Conservation (phyloP, 1,284 basidiomycete species). For the Hymenochaete sp. region DNA sequence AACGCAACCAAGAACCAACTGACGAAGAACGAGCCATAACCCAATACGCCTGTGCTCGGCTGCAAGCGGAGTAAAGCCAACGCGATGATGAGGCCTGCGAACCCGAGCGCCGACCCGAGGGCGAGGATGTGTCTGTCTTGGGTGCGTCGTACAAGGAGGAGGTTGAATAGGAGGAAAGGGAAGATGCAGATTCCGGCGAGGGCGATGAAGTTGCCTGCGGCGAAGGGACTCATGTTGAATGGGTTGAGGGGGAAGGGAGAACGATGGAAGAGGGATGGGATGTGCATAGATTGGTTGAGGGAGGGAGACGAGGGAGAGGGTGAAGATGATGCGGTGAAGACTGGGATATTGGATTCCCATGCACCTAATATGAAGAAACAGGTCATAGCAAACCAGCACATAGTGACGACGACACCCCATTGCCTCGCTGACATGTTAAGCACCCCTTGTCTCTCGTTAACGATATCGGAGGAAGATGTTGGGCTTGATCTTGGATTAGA, state of each 20-base stretch:
- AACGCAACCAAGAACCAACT: conserved; percentile 63
- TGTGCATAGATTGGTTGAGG: not conserved
- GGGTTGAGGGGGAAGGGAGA: conserved; percentile 15
- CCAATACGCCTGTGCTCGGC: conserved; percentile 26
- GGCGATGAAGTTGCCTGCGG: conserved; percentile 64
- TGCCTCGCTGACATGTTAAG: conserved; percentile 29
- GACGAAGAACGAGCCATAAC: conserved; percentile 44
- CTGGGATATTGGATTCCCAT: conserved; percentile 66
- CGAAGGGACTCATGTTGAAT: conserved; percentile 52
- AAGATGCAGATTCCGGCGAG: conserved; percentile 53
- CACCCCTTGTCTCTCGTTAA: conserved; percentile 16
- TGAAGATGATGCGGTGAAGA: conserved; percentile 41
- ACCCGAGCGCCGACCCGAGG: conserved; percentile 42
- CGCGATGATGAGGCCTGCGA: conserved; percentile 44
- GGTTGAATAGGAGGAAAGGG: conserved; percentile 58
- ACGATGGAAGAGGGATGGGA: not conserved
- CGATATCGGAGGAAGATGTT: conserved; percentile 10
- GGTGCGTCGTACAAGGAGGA: conserved; percentile 44
- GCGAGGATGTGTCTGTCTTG: conserved; percentile 57
- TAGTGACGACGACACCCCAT: conserved; percentile 48
- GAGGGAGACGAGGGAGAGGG: not conserved
- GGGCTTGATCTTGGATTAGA: conserved; percentile 14
- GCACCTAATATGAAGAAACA: conserved; percentile 66
- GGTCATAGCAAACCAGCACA: conserved; percentile 68
- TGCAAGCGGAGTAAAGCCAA: conserved; percentile 35